Evolutionary conservation across 2,329 filamentous ascomycete species (phyloP).

Genomic region (Colletotrichum sp.): DNA sequence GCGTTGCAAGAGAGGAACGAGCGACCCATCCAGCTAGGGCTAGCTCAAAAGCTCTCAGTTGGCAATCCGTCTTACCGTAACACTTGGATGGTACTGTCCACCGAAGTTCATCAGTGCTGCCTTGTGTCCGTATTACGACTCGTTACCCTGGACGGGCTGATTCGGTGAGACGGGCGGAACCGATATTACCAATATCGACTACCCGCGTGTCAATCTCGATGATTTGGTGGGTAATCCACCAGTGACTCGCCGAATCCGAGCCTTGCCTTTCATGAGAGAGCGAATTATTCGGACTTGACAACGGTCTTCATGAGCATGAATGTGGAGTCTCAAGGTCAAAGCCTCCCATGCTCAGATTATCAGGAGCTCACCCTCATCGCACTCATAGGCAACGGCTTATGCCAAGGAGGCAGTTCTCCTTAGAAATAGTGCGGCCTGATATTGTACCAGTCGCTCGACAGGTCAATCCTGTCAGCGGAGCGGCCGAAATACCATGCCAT

Average conservation of each 20-base stretch:
- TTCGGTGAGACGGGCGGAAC: neutral
- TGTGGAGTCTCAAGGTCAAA: neutral
- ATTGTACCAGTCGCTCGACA: neutral
- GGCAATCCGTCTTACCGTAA: neutral
- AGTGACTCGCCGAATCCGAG: neutral
- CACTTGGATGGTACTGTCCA: neutral
- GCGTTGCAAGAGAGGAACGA: neutral
- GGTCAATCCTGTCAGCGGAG: neutral
- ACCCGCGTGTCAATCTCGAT: neutral
- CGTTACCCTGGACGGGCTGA: neutral
- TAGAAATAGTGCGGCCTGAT: neutral
- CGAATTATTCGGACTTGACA: conserved; percentile 36
- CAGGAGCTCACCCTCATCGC: neutral
- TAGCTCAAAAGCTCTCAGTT: neutral
- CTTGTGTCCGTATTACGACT: neutral
- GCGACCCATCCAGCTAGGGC: neutral
- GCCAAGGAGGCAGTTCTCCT: neutral
- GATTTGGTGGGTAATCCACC: neutral
- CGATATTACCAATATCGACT: neutral
- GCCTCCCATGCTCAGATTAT: neutral
- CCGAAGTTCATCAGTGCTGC: neutral
- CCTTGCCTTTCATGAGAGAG: no score
- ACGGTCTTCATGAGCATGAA: neutral
- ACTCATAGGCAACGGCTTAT: neutral
- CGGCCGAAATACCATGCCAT: neutral